Evolutionary conservation across 768 basidiomycete species (phyloP).

Genomic region (Boletus huronensis): DNA sequence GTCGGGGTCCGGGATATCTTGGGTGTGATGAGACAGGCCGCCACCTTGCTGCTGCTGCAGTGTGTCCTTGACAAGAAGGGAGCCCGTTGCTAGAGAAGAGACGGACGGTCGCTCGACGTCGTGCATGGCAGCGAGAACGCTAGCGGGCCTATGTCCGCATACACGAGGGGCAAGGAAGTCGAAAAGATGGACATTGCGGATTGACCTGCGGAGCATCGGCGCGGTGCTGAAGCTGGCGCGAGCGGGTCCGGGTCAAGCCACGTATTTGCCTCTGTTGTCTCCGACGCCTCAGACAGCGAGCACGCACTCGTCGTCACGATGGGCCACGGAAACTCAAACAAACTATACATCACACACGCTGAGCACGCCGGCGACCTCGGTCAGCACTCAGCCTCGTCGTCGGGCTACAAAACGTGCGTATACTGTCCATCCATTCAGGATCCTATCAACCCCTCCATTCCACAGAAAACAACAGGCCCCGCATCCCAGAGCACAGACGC

Average conservation of each 20-base stretch:
- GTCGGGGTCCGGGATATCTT: constrained; percentile 28
- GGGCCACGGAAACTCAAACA: constrained; percentile 85
- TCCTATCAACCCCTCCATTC: constrained; percentile 6
- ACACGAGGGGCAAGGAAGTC: constrained; percentile 45
- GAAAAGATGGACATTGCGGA: constrained; percentile 27
- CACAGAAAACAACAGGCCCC: constrained; percentile 65
- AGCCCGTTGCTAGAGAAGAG: background rate
- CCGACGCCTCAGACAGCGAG: background rate
- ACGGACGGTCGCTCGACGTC: background rate
- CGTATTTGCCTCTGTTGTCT: constrained; percentile 3
- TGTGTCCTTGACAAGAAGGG: constrained; percentile 5
- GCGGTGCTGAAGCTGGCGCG: background rate
- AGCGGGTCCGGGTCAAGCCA: background rate
- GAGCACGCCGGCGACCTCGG: constrained; percentile 81
- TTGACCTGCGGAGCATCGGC: constrained; percentile 29
- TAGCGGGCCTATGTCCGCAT: constrained; percentile 19
- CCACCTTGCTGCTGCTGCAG: constrained; percentile 7
- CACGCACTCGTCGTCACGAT: constrained; percentile 33
- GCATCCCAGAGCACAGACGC: constrained; percentile 61
- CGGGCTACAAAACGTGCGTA: constrained; percentile 65
- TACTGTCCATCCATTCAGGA: background rate
- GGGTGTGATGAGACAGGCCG: constrained; percentile 2
- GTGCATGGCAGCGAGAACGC: constrained; percentile 7
- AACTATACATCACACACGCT: constrained; percentile 85
- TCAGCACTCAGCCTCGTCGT: constrained; percentile 78